Evolutionary conservation across 306 rosid species (phyloP).

Genomic region (Vigna reflexopilosa): DNA sequence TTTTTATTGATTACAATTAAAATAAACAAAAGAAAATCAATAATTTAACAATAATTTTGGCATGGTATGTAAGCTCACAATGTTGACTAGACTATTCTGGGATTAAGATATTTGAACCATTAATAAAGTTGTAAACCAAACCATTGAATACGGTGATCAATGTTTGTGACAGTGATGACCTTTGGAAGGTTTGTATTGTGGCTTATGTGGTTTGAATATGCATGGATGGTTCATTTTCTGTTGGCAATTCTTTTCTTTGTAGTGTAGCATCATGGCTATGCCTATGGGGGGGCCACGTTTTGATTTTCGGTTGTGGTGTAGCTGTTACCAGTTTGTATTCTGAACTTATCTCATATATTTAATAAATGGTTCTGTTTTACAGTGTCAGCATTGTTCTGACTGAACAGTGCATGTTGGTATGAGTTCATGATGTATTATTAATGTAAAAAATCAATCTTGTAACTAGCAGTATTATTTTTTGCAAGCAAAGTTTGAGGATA

Average conservation of each 20-base stretch:
- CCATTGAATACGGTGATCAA: constrained; percentile 37
- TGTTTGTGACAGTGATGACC: constrained; percentile 47
- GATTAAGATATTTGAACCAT: constrained; percentile 28
- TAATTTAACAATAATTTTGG: constrained; percentile 10
- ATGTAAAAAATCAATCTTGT: constrained; percentile 7
- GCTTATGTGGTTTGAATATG: constrained; percentile 41
- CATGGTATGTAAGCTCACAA: constrained; percentile 30
- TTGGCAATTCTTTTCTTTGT: constrained; percentile 22
- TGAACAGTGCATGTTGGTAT: constrained; percentile 44
- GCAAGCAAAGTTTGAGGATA: constrained; percentile 23
- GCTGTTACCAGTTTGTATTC: constrained; percentile 43
- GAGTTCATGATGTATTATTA: background rate
- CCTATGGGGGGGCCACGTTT: constrained; percentile 50
- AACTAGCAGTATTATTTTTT: constrained; percentile 16
- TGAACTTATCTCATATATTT: constrained; percentile 28
- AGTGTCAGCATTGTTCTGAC: constrained; percentile 46
- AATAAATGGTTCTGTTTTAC: constrained; percentile 1
- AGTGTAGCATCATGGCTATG: constrained; percentile 23
- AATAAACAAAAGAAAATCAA: background rate
- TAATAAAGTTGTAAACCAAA: constrained; percentile 27
- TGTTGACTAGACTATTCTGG: constrained; percentile 33
- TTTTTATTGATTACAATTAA: background rate
- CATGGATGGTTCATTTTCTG: constrained; percentile 41
- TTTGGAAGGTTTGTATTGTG: constrained; percentile 37
- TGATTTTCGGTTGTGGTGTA: constrained; percentile 47